Base-by-base conservation (phyloP, 192 early-diverging fungal genomes). In the Coemansia sp. region DNA sequence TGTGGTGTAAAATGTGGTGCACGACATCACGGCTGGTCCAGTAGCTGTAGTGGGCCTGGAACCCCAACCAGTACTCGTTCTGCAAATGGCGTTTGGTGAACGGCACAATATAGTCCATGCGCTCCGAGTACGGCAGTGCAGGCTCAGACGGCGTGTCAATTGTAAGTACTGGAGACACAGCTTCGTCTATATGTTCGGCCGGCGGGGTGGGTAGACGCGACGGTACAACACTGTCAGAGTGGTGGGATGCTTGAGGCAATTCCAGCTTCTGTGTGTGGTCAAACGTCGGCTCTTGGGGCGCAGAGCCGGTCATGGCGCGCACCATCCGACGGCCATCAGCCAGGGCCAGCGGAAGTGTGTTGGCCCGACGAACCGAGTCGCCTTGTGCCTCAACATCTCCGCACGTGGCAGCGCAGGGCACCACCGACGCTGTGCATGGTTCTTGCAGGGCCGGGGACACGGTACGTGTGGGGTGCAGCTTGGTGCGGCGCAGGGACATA, bases 101-200 rank as follows among this genome's bases (percentile, higher is more conserved):
- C 10, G 78, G 70, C 22, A 81, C 65, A 12, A 81, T 81, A 16
- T 81, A 81, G 63, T 81, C 78, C 78, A 81, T 81, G 54, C 78
- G 78, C 48, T 81, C 78, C 1, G 43, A 7, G 38, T 81, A 81
- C 2, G 78, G 78, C 39, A 81, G 54, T 2, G 20, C 51, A 49
- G 18, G 48, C 19, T 20, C 19, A 7, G 18, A 19, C 4, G 61
- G 61, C 14, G 35, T 13, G 32, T 37, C 35, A 10, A 51, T 18
- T 8, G 32, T 35, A 35, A 32, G 7, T 9, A 35, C 32, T 9
- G 32, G 49, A 24, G n/a, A 12, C 19, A n/a, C 26, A 27, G 1
- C 49, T 51, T 51, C n/a, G 19, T 18, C 9, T 22, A 11, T 16
- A 19, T 18, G 4, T 38, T 62, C 49, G 26, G 41, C 26, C 0